phyloP scores from a whole-genome alignment of 352 stramenopile genomes.

The Phytophthora colocasiae region DNA sequence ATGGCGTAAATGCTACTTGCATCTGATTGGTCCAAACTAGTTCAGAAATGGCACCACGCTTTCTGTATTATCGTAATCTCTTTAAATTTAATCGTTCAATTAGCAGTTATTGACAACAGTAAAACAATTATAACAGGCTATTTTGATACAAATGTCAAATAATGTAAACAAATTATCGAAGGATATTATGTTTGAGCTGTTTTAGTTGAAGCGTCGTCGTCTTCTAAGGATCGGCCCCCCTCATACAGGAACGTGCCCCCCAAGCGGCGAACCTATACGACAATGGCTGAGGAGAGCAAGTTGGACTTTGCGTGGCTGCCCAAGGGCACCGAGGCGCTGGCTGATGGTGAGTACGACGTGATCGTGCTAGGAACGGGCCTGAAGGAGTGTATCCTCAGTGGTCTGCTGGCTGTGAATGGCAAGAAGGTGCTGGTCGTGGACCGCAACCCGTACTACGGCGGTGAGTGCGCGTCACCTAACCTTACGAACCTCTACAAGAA shows the following conservation, averaged over 20 bases:
- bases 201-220: too few relatives aligned
- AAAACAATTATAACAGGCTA: neutral
- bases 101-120: neutral
- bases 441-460: conserved; percentile 98
- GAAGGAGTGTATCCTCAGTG: conserved; percentile 99
- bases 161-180: too few relatives aligned
- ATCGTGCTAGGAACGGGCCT: conserved; percentile 99
- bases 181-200: too few relatives aligned
- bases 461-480: conserved; percentile 98
- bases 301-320: conserved; percentile 95
- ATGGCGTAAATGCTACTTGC: neutral
- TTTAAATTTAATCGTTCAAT: conserved; percentile 7
- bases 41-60: conserved; percentile 2
- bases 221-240: conserved; percentile 23
- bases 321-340: conserved; percentile 94
- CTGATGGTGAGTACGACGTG: conserved; percentile 99
- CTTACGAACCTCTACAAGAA: conserved; percentile 98
- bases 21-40: conserved; percentile 18
- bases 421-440: conserved; percentile 98
- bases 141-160: too few relatives aligned
- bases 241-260: conserved; percentile 22
- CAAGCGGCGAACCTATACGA: conserved; percentile 2
- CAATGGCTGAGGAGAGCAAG: conserved; percentile 75
- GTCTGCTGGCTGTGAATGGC: conserved; percentile 94
- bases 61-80: neutral